Conservation (phyloP, 1,139 yeast genomes). For the Kurtzmaniella quercitrusa region DNA sequence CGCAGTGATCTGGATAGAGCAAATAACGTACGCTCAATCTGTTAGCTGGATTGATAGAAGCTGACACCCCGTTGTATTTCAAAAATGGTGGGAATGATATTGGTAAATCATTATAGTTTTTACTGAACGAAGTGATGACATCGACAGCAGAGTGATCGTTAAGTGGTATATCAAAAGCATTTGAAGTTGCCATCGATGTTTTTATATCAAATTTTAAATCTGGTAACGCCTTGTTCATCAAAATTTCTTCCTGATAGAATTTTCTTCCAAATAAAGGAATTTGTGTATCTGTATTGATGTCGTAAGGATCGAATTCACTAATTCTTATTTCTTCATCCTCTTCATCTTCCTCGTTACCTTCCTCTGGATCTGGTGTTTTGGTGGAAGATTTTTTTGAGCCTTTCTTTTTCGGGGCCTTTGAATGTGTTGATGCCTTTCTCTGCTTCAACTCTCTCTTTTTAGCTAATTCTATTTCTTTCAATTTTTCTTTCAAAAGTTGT, state of each 20-base stretch:
- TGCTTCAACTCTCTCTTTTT: slow-evolving; percentile 5
- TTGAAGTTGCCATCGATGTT: slow-evolving; percentile 15
- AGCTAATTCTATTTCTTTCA: slow-evolving; percentile 9
- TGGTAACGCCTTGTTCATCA: slow-evolving; percentile 19
- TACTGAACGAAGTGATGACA: slow-evolving; percentile 25
- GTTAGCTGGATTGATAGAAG: slow-evolving; percentile 24
- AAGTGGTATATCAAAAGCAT: slow-evolving; percentile 15
- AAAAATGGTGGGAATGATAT: slow-evolving; percentile 35
- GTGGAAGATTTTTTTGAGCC: neutral
- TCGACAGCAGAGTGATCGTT: slow-evolving; percentile 28
- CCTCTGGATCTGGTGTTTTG: slow-evolving; percentile 7
- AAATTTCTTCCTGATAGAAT: slow-evolving; percentile 28
- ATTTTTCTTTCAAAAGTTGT: slow-evolving; percentile 4
- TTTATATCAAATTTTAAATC: slow-evolving; percentile 19
- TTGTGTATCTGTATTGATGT: slow-evolving; percentile 31
- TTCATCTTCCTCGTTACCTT: slow-evolving; percentile 6
- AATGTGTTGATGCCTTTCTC: slow-evolving; percentile 10
- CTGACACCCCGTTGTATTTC: slow-evolving; percentile 13
- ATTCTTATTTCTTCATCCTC: slow-evolving; percentile 10
- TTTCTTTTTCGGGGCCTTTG: neutral
- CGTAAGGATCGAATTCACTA: slow-evolving; percentile 38
- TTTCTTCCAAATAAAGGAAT: slow-evolving; percentile 31
- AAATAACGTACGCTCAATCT: slow-evolving; percentile 33
- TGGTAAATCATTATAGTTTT: slow-evolving; percentile 32
- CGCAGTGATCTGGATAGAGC: slow-evolving; percentile 40